These are phyloP conservation scores for Gaeumannomyces tritici DNA, from an alignment of 2,329 filamentous ascomycete genomes.

Conservation along the genomic window DNA sequence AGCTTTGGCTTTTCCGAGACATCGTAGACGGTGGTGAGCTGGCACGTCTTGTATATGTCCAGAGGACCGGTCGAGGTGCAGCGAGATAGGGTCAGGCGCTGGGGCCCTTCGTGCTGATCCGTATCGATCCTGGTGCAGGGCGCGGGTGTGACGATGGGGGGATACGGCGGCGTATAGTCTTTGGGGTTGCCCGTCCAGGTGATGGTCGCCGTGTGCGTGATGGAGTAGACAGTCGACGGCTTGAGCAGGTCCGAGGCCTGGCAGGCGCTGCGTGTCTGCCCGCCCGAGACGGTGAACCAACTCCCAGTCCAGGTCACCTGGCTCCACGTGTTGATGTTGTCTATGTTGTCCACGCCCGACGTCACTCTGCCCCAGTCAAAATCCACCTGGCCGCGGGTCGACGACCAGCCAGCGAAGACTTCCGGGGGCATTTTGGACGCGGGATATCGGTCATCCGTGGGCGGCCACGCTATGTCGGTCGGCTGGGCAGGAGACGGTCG, in stretches of 20 bases:
- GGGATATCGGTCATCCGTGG: neutral
- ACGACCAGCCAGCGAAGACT: neutral
- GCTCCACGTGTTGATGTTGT: neutral
- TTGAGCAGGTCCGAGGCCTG: constrained; percentile 10
- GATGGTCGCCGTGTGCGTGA: constrained; percentile 38
- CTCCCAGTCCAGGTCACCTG: constrained; percentile 1
- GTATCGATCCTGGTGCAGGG: constrained; percentile 21
- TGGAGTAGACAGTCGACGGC: constrained; percentile 25
- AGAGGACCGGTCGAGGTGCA: constrained; percentile 6
- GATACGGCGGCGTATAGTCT: constrained; percentile 37
- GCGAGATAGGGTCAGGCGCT: constrained; percentile 5
- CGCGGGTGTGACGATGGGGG: constrained; percentile 26
- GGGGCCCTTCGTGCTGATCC: neutral
- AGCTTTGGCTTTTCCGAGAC: neutral
- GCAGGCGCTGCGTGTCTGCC: constrained; percentile 10
- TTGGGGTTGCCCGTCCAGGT: constrained; percentile 35
- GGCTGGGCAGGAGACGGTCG: neutral
- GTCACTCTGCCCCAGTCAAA: neutral
- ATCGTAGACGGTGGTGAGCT: constrained; percentile 1
- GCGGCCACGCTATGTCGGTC: neutral
- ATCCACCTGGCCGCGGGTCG: neutral
- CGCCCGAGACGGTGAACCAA: constrained; percentile 2
- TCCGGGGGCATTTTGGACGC: neutral
- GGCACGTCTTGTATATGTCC: constrained; percentile 6
- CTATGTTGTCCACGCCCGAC: neutral